Conservation (phyloP, 1,284 basidiomycete species). For the Filobasidium uniguttulatum region DNA sequence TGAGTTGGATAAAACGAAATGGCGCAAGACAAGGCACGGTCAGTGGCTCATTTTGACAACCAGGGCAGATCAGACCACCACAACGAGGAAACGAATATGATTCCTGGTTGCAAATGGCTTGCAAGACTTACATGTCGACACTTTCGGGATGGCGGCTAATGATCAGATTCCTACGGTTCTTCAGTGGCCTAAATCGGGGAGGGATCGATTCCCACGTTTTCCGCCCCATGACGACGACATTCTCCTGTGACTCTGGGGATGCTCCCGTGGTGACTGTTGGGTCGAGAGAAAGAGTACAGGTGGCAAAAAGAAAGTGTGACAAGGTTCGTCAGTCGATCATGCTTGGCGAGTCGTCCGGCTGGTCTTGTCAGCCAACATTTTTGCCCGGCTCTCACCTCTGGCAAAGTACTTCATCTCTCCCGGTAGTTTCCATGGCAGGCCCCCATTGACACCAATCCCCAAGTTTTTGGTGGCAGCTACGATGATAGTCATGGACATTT, state of each 20-base stretch:
- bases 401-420: constrained; percentile 92
- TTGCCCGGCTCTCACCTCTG: constrained; percentile 35
- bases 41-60: no score
- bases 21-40: no score
- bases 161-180: constrained; percentile 65
- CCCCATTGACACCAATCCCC: constrained; percentile 66
- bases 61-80: no score
- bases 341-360: constrained; percentile 52
- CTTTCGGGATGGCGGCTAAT: constrained; percentile 54
- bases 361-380: no score
- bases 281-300: not conserved
- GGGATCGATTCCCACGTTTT: constrained; percentile 99
- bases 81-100: no score
- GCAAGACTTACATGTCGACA: constrained; percentile 47
- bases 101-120: no score
- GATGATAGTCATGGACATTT: constrained; percentile 81
- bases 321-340: no score
- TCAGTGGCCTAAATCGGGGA: constrained; percentile 67
- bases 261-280: constrained; percentile 29
- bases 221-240: constrained; percentile 88
- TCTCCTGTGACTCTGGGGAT: constrained; percentile 38
- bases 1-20: not conserved
- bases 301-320: not conserved
- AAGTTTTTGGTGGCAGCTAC: constrained; percentile 79
- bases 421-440: constrained; percentile 77